Evolutionary conservation across 352 stramenopile genomes (phyloP), one percentile per base, ranked within the genome.

Genomic region (Saprolegnia diclina): DNA sequence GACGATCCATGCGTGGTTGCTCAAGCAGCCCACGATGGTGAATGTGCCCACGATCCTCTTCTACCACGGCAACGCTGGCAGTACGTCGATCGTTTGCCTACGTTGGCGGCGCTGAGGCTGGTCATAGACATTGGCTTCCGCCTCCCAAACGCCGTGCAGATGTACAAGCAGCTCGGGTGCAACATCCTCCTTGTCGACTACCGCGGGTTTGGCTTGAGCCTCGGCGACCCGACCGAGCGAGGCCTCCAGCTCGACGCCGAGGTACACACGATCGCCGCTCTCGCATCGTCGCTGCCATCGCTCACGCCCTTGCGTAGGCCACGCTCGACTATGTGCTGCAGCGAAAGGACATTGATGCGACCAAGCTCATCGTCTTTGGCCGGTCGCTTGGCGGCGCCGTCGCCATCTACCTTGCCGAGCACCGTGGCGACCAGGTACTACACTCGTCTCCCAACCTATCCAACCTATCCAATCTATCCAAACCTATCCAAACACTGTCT

Each of bases 151-250:
- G 92, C 90, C 0, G 68, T 95, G 32, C 82, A 97, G 71, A 76
- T 98, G 80, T 92, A 90, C 59, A 77, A 85, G 63, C 85, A 95
- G 72, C 76, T 97, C 18, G 74, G 86, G 4, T 85, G 77, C 67
- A 97, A 98, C 66, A 74, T 98, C 54, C 69, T 98, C 35, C 79
- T 98, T 14, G 90, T 98, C 14, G 94, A 98, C 74, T 98, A 98
- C 74, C 80, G 94, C 32, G 94, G 93, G 35, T 98, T 96, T 64
- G 94, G 94, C 11, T 85, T 97, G 71, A 96, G 84, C 53, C 88
- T 97, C 46, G 84, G 90, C 40, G 76, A 79, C 24, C 88, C 90
- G 6, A 93, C 71, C 6, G 94, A 98, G 74, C 63, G 75, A n/a
- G 94, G 94, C 0, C 64, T 98, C 9, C 95, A 96, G 74, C 56